Evolutionary conservation across 202 grass and related monocot genomes (phyloP), one percentile per base, ranked within the genome.

Genomic region (Saccharum hybrid): DNA sequence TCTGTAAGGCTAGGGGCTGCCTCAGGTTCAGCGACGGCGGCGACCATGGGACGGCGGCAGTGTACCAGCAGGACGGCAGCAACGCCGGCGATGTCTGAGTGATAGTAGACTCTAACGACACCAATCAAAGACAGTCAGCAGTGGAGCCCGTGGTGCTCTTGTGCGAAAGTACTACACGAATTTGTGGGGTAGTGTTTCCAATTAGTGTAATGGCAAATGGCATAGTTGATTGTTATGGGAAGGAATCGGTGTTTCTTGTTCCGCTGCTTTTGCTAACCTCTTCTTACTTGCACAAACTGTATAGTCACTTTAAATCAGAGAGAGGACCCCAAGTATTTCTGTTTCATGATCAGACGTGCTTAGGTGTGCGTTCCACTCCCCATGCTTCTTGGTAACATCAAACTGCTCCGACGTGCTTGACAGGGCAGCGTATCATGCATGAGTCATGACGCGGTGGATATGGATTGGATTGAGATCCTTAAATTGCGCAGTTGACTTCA

Each of bases 1-100:
- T 90, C 43, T 95, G 90, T 41, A 95, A 76, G 86, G 59, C 37
- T 6, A 84, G 28, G 7, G 82, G 85, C 0, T 90, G 80, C 21
- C 63, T 95, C 40, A 49, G 74, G 30, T 91, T 88, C 49, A 68
- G 76, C 75, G 62, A 71, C 26, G 81, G 19, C 10, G 76, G 10
- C 1, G 81, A 23, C 3, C 73, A 51, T 3, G 67, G 8, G 4
- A 30, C 10, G 19, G 14, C 28, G 59, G 45, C 23, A 14, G 23
- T 60, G 11, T 68, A 68, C 31, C 38, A 66, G 19, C 46, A 66
- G n/a, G 4, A 28, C 12, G 15, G 54, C 36, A 77, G 10, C 46
- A 77, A 8, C 66, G 38, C 28, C 48, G 82, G 72, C 11, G 0
- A 30, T 66, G 88, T 82, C 16, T 89, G 72, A 81, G 0, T 57